Evolutionary conservation across 345 rosid genomes (phyloP), one percentile per base, ranked within the genome.

Genomic region (Lepidium sativum): DNA sequence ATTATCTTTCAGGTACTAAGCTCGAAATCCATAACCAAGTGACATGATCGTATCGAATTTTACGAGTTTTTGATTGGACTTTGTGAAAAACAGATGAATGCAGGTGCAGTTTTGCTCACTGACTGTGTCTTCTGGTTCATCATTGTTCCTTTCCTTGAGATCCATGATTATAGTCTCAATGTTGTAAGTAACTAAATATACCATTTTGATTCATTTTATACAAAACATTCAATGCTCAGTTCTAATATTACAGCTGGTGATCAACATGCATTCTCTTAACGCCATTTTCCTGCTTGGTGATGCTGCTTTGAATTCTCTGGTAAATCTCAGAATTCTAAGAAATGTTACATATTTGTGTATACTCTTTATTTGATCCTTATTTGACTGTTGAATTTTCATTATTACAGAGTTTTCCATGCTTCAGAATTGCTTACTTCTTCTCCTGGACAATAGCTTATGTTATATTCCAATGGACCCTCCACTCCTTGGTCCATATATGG

Each of bases 41-140:
- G 5, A 9, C 67, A 14, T 0, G 6, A 18, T 11, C 5, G 15
- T 31, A 40, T 71, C 9, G 0, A 18, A 1, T n/a, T 18, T 49
- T 4, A 57, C 12, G 75, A 49, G 14, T 52, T 65, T 7, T 44
- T 54, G 51, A 71, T 60, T 60, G 23, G n/a, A 27, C 32, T 14
- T 54, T 6, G 45, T 39, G 48, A 49, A 33, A 43, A 68, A 60
- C 86, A 95, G 99, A 85, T 91, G 81, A 91, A 81, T 82, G 99
- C 97, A 15, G 97, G 99, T n/a, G 95, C 97, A 29, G 99, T 95
- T 60, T 51, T 95, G 83, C 86, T 95, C 41, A 95, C 99, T 5
- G 99, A 95, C 68, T 83, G 80, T 65, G 89, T 91, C 64, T 95
- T 95, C 63, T 95, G 99, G 97, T 79, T 95, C 81, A 77, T 91